Conservation (phyloP, 2,329 filamentous ascomycete species). For the Ascochyta fabae region DNA sequence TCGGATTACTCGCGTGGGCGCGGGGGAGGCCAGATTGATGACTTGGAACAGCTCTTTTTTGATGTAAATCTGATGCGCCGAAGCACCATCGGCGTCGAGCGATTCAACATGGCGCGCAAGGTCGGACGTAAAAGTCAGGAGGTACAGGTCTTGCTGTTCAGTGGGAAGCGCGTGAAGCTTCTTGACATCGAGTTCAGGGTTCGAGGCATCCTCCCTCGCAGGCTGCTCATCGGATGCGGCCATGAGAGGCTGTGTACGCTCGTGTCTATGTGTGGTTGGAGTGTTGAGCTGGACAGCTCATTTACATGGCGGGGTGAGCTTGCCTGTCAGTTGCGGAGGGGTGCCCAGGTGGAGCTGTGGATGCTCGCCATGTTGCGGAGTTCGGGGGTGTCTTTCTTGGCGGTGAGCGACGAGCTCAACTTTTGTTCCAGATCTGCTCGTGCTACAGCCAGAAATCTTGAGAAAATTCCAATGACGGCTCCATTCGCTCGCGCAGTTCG, state of each 20-base stretch:
- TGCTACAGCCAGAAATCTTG: neutral
- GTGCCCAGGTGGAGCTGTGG: constrained; percentile 23
- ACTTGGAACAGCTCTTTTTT: constrained; percentile 96
- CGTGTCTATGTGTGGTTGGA: constrained; percentile 12
- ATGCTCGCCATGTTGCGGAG: constrained; percentile 15
- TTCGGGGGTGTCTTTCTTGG: constrained; percentile 39
- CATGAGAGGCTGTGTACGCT: constrained; percentile 30
- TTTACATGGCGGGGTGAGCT: constrained; percentile 32
- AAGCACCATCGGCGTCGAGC: constrained; percentile 79
- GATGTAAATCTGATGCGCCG: constrained; percentile 85
- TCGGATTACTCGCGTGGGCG: constrained; percentile 85
- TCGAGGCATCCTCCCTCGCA: constrained; percentile 53
- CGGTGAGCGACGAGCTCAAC: constrained; percentile 24
- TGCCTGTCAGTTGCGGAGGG: constrained; percentile 24
- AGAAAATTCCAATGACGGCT: constrained; percentile 27
- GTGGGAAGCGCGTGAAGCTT: constrained; percentile 89
- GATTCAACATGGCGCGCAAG: constrained; percentile 79
- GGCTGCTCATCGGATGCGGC: constrained; percentile 34
- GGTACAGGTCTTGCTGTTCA: constrained; percentile 94
- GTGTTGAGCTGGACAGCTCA: constrained; percentile 14
- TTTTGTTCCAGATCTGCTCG: constrained; percentile 19
- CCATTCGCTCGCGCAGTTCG: constrained; percentile 29
- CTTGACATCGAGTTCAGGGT: constrained; percentile 83
- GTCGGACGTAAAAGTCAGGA: constrained; percentile 85
- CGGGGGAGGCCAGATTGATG: constrained; percentile 79